Evolutionary conservation across 129 eudicot species (phyloP).

Genomic region (Logfia minima): DNA sequence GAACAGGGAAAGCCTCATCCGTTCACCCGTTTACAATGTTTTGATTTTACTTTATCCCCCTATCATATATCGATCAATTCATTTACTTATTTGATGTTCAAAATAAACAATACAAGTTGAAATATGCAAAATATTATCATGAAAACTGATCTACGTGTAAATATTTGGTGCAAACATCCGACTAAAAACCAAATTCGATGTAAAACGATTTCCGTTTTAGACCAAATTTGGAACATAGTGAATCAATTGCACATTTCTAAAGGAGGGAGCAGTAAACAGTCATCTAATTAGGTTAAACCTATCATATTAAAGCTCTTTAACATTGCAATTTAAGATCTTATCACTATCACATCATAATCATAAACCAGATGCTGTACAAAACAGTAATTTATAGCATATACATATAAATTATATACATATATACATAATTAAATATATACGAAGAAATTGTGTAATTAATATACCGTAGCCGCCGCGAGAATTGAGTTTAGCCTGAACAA

Average conservation of each 20-base stretch:
- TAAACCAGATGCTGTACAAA: not conserved
- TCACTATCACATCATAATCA: not conserved
- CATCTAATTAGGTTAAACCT: slow-evolving; percentile 5
- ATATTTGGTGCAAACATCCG: not conserved
- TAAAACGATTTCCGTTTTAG: too few species aligned
- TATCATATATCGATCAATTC: not conserved
- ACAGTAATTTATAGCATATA: not conserved
- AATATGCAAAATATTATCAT: not conserved
- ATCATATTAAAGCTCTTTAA: not conserved
- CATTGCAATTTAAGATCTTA: slow-evolving; percentile 7
- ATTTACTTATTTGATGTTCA: not conserved
- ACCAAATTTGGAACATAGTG: not conserved
- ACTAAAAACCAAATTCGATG: not conserved
- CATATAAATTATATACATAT: not conserved
- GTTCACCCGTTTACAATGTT: too few species aligned
- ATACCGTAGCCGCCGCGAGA: slow-evolving; percentile 79
- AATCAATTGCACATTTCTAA: not conserved
- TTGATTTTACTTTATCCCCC: not conserved
- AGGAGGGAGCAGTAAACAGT: not conserved
- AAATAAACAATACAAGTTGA: too few species aligned
- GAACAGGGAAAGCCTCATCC: too few species aligned
- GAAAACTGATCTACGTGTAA: not conserved
- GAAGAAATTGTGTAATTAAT: slow-evolving; percentile 6
- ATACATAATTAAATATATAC: not conserved
- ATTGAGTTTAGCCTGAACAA: slow-evolving; percentile 83